Evolutionary conservation across 495 filamentous ascomycete genomes (phyloP).

Genomic region (Penicillium cinerascens): DNA sequence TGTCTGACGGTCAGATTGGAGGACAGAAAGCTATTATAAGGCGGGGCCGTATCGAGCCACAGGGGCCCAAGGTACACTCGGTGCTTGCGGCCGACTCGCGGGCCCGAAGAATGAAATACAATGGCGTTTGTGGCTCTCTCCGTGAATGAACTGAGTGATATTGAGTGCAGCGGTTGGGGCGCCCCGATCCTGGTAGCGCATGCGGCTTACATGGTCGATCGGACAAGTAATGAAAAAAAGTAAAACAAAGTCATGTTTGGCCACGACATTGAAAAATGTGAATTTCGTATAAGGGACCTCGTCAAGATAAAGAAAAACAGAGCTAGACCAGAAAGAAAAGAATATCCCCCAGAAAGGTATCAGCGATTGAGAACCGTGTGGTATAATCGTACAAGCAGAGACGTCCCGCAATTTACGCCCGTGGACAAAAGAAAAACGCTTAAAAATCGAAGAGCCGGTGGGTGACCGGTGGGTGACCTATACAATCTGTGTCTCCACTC

Average conservation of each 20-base stretch:
- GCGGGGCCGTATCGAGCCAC: neutral
- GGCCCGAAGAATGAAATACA: neutral
- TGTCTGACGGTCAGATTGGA: neutral
- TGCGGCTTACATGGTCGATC: neutral
- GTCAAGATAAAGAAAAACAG: conserved; percentile 7
- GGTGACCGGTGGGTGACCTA: neutral
- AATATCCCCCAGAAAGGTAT: conserved; percentile 18
- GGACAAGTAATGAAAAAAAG: neutral
- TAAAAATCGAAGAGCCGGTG: conserved; percentile 1
- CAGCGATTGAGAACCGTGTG: conserved; percentile 19
- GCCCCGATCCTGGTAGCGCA: neutral
- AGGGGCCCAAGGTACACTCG: neutral
- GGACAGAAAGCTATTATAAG: neutral
- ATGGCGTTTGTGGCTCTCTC: neutral
- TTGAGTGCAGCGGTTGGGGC: neutral
- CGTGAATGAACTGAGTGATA: neutral
- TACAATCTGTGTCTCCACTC: conserved; percentile 26
- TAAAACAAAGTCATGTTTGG: neutral
- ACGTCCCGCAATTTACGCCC: conserved; percentile 16
- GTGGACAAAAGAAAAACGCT: conserved; percentile 11
- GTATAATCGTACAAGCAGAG: conserved; percentile 31
- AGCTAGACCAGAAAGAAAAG: neutral
- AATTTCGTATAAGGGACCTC: conserved; percentile 4
- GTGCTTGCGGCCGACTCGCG: neutral
- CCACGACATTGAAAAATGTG: neutral